Conservation (phyloP, 768 basidiomycete genomes). For the Bullera alba region DNA sequence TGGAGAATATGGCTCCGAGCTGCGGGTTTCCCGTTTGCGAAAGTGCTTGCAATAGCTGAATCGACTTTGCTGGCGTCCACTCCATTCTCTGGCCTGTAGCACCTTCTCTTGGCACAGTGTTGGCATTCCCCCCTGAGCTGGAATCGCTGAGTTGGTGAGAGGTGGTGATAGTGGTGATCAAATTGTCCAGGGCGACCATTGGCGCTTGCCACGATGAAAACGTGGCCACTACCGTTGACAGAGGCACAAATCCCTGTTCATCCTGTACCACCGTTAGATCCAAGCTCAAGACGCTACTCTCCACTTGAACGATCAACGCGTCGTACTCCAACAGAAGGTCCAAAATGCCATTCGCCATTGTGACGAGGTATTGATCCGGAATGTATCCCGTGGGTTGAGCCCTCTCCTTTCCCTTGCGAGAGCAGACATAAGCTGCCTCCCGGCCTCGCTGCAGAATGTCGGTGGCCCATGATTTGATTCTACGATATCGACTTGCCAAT, state of each 20-base stretch:
- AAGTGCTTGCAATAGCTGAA: constrained; percentile 67
- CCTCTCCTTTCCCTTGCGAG: constrained; percentile 15
- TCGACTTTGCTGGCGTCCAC: constrained; percentile 72
- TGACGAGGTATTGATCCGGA: constrained; percentile 67
- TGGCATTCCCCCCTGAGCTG: neutral
- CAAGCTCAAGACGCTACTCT: constrained; percentile 66
- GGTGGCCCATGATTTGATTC: constrained; percentile 57
- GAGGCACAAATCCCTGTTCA: constrained; percentile 68
- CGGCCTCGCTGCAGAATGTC: constrained; percentile 12
- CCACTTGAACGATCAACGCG: constrained; percentile 67
- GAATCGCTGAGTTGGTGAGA: constrained; percentile 32
- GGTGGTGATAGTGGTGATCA: constrained; percentile 50
- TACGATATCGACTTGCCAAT: constrained; percentile 68
- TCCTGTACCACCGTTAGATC: constrained; percentile 71
- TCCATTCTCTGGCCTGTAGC: no score
- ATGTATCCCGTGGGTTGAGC: constrained; percentile 47
- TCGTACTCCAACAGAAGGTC: constrained; percentile 77
- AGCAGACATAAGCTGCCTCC: constrained; percentile 11
- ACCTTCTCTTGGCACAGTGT: no score
- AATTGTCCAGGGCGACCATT: constrained; percentile 60
- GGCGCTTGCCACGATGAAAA: constrained; percentile 88
- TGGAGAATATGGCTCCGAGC: constrained; percentile 63
- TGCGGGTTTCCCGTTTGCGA: constrained; percentile 72
- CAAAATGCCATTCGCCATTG: constrained; percentile 65
- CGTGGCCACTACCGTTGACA: constrained; percentile 72